Conservation (phyloP, 139 green algal genomes). For the Chlamydomonas urium region DNA sequence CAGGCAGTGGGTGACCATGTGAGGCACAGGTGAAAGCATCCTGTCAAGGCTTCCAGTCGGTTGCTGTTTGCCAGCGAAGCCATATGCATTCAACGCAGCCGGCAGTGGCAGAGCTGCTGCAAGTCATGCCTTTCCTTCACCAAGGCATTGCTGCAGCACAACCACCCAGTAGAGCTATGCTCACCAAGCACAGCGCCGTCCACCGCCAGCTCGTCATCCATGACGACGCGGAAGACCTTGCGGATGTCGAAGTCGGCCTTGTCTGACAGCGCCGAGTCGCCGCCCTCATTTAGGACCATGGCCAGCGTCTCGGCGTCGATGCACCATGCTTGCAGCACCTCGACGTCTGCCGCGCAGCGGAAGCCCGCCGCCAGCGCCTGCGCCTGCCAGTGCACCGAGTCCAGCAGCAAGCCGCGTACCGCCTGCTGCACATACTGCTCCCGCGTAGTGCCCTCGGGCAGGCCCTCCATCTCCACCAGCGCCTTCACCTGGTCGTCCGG, state of each 20-base stretch:
- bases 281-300: conserved; percentile 13
- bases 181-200: conserved; percentile 4
- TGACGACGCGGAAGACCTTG: conserved; percentile 32
- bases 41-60: too few relatives aligned
- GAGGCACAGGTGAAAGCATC: not conserved
- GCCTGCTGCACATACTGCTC: conserved; percentile 31
- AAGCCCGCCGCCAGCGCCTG: conserved; percentile 33
- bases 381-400: conserved; percentile 41
- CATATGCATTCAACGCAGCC: too few relatives aligned
- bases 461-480: conserved; percentile 47
- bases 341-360: conserved; percentile 14
- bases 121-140: too few relatives aligned
- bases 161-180: too few relatives aligned
- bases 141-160: too few relatives aligned
- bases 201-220: conserved; percentile 38
- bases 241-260: conserved; percentile 18
- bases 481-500: conserved; percentile 22
- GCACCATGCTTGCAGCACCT: conserved; percentile 27
- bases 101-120: too few relatives aligned
- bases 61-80: too few relatives aligned
- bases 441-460: conserved; percentile 16
- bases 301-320: conserved; percentile 29
- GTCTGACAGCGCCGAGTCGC: not conserved
- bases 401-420: conserved; percentile 35
- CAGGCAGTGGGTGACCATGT: not conserved